Evolutionary conservation across 768 basidiomycete genomes (phyloP).

Genomic region (Amylocystis lapponica): DNA sequence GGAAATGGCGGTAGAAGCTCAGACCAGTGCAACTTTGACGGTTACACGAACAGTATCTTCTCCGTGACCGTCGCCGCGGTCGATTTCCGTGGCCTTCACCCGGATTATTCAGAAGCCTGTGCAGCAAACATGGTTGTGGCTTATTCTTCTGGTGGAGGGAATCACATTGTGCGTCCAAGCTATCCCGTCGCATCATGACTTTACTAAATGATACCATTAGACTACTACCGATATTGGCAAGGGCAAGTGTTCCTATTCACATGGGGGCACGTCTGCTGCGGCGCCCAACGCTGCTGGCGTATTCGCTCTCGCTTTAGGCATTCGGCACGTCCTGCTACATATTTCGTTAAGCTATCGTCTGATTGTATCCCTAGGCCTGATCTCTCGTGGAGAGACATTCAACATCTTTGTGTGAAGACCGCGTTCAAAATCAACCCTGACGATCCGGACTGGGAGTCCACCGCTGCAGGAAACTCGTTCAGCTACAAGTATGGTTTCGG

Average conservation of each 20-base stretch:
- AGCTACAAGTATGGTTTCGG: constrained; percentile 98
- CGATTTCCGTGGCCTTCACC: constrained; percentile 89
- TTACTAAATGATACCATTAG: constrained; percentile 36
- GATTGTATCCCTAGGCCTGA: constrained; percentile 60
- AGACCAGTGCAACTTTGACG: constrained; percentile 99
- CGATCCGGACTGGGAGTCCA: constrained; percentile 93
- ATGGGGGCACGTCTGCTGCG: constrained; percentile 97
- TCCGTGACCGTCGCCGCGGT: constrained; percentile 95
- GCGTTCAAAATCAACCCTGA: constrained; percentile 76
- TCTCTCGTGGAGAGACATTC: constrained; percentile 93
- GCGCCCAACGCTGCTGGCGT: constrained; percentile 96
- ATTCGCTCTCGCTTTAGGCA: constrained; percentile 84
- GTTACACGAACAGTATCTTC: constrained; percentile 97
- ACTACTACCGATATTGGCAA: constrained; percentile 92
- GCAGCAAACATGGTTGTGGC: constrained; percentile 96
- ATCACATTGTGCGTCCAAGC: constrained; percentile 63
- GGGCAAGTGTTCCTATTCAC: constrained; percentile 70
- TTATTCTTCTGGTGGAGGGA: constrained; percentile 91
- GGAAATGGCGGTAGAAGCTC: constrained; percentile 90
- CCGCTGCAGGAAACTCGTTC: constrained; percentile 58
- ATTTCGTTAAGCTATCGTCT: constrained; percentile 4
- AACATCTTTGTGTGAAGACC: constrained; percentile 78
- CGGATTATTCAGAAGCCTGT: constrained; percentile 96
- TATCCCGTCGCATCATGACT: constrained; percentile 2
- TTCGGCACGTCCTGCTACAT: constrained; percentile 48